Percentiles rank a stretch among this genome's conserved stretches.
Conservation (phyloP, 1,284 basidiomycete species). For the Cryptococcus sp. region DNA sequence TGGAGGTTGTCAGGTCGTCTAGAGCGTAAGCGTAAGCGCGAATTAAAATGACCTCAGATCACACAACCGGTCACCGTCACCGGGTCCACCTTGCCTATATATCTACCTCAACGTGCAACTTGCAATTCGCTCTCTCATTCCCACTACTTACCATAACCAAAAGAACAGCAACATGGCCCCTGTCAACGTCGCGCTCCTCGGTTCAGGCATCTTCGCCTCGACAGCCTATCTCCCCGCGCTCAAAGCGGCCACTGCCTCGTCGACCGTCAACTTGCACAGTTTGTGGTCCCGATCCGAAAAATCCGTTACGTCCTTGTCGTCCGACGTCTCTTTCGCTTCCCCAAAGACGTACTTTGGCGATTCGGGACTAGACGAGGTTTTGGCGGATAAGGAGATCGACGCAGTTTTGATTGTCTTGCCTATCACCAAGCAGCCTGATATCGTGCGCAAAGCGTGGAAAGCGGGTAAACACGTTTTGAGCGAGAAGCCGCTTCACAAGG, state of each 20-base stretch:
- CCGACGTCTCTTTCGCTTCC: slow-evolving; percentile 42
- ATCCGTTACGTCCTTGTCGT: slow-evolving; percentile 60
- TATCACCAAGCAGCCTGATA: slow-evolving; percentile 69
- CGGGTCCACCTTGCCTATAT: no score
- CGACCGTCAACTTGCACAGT: slow-evolving; percentile 61
- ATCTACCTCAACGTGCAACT: not conserved
- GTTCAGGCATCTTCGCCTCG: slow-evolving; percentile 47
- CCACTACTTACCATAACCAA: not conserved
- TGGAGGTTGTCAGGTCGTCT: no score
- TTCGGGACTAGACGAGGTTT: slow-evolving; percentile 62
- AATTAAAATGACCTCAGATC: no score
- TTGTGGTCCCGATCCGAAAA: slow-evolving; percentile 76
- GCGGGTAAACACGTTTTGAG: slow-evolving; percentile 83
- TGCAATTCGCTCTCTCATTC: not conserved
- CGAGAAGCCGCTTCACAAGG: slow-evolving; percentile 74
- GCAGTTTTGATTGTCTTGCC: slow-evolving; percentile 76
- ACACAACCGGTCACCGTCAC: no score
- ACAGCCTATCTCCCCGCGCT: slow-evolving; percentile 72
- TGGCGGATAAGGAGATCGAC: slow-evolving; percentile 66
- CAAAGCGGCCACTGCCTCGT: slow-evolving; percentile 53
- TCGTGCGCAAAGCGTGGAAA: slow-evolving; percentile 60
- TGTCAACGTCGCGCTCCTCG: slow-evolving; percentile 42
- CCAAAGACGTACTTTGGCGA: slow-evolving; percentile 60
- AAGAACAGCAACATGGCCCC: slow-evolving; percentile 24
- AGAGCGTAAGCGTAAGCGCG: no score